Conservation (phyloP, 164 flowering plant species). For the Vitis riparia region DNA sequence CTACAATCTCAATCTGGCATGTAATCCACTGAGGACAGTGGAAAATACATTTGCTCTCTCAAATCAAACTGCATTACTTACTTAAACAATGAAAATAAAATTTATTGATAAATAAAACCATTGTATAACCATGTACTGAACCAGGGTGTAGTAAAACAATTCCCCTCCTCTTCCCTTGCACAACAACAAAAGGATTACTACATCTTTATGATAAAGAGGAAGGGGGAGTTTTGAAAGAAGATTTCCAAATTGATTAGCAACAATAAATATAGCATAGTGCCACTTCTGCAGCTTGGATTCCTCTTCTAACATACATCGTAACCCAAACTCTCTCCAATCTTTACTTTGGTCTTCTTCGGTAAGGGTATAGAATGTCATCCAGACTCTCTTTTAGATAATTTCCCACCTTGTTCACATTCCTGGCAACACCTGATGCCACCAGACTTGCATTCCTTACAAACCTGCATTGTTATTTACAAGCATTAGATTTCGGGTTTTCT, state of each 20-base stretch:
- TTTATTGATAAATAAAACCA: too few relatives aligned
- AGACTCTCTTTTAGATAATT: constrained; percentile 59
- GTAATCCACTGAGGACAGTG: too few relatives aligned
- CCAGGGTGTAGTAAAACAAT: too few relatives aligned
- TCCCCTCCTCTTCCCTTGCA: too few relatives aligned
- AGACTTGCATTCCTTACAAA: constrained; percentile 68
- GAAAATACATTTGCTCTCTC: too few relatives aligned
- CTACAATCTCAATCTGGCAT: too few relatives aligned
- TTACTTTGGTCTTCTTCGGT: constrained; percentile 70
- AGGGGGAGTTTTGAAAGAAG: too few relatives aligned
- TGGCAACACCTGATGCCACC: constrained; percentile 72
- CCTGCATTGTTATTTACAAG: constrained; percentile 35
- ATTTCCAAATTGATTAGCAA: background rate
- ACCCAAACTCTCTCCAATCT: background rate
- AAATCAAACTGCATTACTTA: too few relatives aligned
- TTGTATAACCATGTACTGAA: too few relatives aligned
- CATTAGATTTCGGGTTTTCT: background rate
- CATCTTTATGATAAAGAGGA: too few relatives aligned
- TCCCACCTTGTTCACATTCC: constrained; percentile 61
- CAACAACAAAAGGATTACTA: too few relatives aligned
- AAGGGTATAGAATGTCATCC: constrained; percentile 68
- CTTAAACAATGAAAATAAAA: too few relatives aligned
- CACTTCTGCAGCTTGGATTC: background rate
- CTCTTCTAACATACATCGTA: background rate
- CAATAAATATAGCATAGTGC: background rate